Evolutionary conservation across 192 early-diverging fungal species (phyloP).

Genomic region (Kappamyces sp.): DNA sequence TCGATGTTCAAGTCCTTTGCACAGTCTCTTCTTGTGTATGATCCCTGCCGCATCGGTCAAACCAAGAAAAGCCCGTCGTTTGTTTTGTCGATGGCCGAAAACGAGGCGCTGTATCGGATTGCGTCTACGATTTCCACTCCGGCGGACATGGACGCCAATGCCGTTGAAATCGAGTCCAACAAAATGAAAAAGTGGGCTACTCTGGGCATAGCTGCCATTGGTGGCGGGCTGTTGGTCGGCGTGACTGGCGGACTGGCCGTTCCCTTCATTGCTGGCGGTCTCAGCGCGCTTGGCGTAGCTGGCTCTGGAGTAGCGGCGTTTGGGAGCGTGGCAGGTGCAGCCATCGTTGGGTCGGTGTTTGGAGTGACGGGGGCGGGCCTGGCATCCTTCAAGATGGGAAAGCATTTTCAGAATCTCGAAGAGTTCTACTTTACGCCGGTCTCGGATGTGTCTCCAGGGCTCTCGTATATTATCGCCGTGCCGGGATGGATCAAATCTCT

Average conservation of each 20-base stretch:
- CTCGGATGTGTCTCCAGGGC: neutral
- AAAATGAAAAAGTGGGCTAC: conserved; percentile 21
- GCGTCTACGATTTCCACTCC: neutral
- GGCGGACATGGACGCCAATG: neutral
- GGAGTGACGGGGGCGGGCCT: conserved; percentile 32
- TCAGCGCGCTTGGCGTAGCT: conserved; percentile 25
- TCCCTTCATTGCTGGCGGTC: conserved; percentile 31
- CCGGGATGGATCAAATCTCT: conserved; percentile 41
- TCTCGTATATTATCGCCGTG: conserved; percentile 22
- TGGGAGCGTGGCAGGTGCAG: conserved; percentile 26
- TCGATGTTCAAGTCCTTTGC: too few relatives aligned
- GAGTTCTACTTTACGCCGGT: conserved; percentile 21
- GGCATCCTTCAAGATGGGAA: conserved; percentile 26
- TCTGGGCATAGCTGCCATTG: conserved; percentile 22
- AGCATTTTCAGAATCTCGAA: conserved; percentile 19
- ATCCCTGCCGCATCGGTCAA: too few relatives aligned
- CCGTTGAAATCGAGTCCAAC: conserved; percentile 2
- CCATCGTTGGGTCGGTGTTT: conserved; percentile 28
- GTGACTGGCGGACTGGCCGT: conserved; percentile 35
- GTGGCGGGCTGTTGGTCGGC: conserved; percentile 31
- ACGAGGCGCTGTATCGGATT: neutral
- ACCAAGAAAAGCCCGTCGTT: neutral
- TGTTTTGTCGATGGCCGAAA: neutral
- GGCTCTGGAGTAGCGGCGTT: conserved; percentile 21
- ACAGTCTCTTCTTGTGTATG: too few relatives aligned